phyloP scores from a whole-genome alignment of 2,329 filamentous ascomycete species.

The Diplodia sapinea region DNA sequence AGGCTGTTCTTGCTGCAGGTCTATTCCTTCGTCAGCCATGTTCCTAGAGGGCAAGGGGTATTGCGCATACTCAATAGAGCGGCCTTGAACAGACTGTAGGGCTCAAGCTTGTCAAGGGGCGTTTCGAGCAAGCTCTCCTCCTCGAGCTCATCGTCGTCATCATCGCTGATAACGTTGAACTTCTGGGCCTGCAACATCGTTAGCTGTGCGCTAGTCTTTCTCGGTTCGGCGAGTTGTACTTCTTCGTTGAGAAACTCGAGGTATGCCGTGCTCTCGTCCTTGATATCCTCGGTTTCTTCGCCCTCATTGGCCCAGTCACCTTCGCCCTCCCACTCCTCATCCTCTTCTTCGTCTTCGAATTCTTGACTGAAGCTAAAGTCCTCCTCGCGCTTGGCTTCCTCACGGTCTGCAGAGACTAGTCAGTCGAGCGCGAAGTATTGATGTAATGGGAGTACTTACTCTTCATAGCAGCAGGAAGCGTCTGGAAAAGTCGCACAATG shows the following conservation, averaged over 20 bases:
- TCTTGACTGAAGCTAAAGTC: slow-evolving; percentile 82
- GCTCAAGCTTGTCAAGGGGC: slow-evolving; percentile 92
- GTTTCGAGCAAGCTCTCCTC: slow-evolving; percentile 93
- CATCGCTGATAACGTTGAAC: slow-evolving; percentile 74
- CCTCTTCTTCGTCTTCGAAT: slow-evolving; percentile 73
- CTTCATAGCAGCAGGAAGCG: slow-evolving; percentile 83
- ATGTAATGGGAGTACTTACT: slow-evolving; percentile 59
- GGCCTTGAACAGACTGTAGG: slow-evolving; percentile 85
- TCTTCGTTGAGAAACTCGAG: slow-evolving; percentile 95
- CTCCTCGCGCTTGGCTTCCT: slow-evolving; percentile 84
- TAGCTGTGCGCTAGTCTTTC: not conserved
- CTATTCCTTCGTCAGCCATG: slow-evolving; percentile 56
- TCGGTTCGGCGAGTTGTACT: slow-evolving; percentile 55
- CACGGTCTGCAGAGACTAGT: slow-evolving; percentile 67
- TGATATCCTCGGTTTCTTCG: slow-evolving; percentile 69
- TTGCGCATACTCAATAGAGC: slow-evolving; percentile 76
- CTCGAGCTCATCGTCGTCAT: slow-evolving; percentile 88
- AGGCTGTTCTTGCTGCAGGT: slow-evolving; percentile 87
- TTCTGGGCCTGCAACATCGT: slow-evolving; percentile 71
- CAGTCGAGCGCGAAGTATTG: slow-evolving; percentile 34
- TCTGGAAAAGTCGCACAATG: slow-evolving; percentile 89
- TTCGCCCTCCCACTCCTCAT: slow-evolving; percentile 80
- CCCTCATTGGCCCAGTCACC: slow-evolving; percentile 71
- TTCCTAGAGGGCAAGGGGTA: not conserved
- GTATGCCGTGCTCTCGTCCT: slow-evolving; percentile 92